Evolutionary conservation across 225 moss, liverwort and hornwort species (phyloP), one percentile per base, ranked within the genome.

Genomic region (Marchantia polymorpha): DNA sequence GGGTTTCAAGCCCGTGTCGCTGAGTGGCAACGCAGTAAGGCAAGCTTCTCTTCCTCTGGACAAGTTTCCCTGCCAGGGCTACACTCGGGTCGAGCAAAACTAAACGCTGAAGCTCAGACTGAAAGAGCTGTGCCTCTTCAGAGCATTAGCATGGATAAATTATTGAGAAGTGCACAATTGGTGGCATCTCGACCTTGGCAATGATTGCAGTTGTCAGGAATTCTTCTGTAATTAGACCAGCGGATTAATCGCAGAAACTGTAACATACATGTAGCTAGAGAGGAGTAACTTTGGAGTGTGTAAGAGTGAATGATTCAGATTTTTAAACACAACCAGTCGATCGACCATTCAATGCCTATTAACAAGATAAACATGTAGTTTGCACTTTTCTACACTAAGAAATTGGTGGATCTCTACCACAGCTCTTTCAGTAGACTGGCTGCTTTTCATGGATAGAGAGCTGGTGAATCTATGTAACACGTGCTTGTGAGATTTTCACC

Each of bases 81-180:
- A 94, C 46, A 92, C 88, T 20, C 60, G 92, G 31, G 86, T 87
- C 77, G 84, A 94, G 85, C 91, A 92, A 27, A 86, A 82, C 10
- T 91, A 92, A 9, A 85, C 90, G 53, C 77, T 94, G 76, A 94
- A 94, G 84, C 92, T 94, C 6, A 92, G 94, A 12, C 92, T 92
- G 94, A 90, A 94, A 83, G 92, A 92, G 72, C 88, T 92, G 7
- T 91, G 89, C 52, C 89, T 94, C 61, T 87, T 92, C 83, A 94
- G 91, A 26, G 94, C 94, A 58, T 94, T 92, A 25, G 94, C 94
- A 2, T 94, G 94, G 94, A 88, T 83, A 30, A 84, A 84, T 67
- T 67, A 0, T 64, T 64, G 26, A 26, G 26, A 66, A 30, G 0
- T 10, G 26, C 10, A 26, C 8, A 25, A 6, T 26, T 27, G 25